phyloP scores from a whole-genome alignment of 1,284 basidiomycete species.

The Exobasidium rhododendri region DNA sequence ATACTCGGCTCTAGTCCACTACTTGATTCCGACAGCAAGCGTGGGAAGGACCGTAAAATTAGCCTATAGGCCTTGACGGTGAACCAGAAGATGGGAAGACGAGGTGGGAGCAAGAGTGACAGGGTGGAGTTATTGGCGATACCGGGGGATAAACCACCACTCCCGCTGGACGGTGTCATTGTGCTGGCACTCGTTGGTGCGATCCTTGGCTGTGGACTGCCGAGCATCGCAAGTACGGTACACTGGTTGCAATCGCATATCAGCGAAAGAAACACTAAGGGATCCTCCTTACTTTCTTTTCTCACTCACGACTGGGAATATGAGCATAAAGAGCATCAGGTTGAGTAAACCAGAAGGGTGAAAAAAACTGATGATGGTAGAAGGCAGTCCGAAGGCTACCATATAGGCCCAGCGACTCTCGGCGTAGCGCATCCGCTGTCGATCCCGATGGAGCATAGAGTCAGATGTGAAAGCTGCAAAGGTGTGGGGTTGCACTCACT shows the following conservation, averaged over 20 bases:
- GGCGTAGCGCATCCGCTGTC: slow-evolving; percentile 46
- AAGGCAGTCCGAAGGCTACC: slow-evolving; percentile 50
- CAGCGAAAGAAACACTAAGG: neutral
- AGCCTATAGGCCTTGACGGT: slow-evolving; percentile 21
- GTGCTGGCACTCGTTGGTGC: slow-evolving; percentile 7
- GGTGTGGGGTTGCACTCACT: no score
- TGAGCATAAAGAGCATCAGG: slow-evolving; percentile 53
- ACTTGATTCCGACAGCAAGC: neutral
- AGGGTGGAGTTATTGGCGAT: slow-evolving; percentile 21
- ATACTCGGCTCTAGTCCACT: neutral
- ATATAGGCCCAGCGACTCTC: slow-evolving; percentile 53
- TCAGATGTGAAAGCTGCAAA: neutral
- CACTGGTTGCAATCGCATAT: no score
- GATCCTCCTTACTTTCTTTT: neutral
- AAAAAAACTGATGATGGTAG: slow-evolving; percentile 51
- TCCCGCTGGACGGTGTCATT: slow-evolving; percentile 7
- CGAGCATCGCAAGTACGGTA: slow-evolving; percentile 48
- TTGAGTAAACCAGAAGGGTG: slow-evolving; percentile 52
- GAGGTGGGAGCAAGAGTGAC: slow-evolving; percentile 35
- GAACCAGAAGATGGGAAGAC: slow-evolving; percentile 51
- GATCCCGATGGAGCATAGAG: no score
- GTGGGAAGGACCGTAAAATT: slow-evolving; percentile 6
- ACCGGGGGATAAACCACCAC: neutral
- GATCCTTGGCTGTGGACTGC: slow-evolving; percentile 40
- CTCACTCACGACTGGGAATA: slow-evolving; percentile 39